phyloP scores from a whole-genome alignment of 805 yeast species.

The Spathaspora passalidarum region DNA sequence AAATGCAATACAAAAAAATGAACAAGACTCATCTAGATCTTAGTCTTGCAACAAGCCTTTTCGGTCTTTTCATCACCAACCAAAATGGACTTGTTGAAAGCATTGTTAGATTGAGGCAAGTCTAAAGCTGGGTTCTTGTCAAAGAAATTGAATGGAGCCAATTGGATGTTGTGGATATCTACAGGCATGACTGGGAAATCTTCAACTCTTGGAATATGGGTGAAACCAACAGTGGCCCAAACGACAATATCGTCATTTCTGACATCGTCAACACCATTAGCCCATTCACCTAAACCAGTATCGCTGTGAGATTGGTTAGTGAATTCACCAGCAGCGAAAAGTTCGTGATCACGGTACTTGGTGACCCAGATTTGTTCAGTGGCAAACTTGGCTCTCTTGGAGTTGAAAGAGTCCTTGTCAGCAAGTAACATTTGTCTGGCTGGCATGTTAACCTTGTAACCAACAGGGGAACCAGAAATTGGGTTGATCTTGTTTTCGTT shows the following conservation, averaged over 20 bases:
- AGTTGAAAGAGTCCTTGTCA: slow-evolving; percentile 58
- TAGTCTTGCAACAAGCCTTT: slow-evolving; percentile 35
- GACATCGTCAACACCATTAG: slow-evolving; percentile 61
- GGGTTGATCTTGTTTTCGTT: slow-evolving; percentile 73
- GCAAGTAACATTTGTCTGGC: slow-evolving; percentile 77
- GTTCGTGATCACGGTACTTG: slow-evolving; percentile 67
- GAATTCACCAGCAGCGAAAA: slow-evolving; percentile 82
- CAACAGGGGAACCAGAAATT: slow-evolving; percentile 68
- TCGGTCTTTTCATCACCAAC: slow-evolving; percentile 22
- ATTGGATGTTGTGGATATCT: slow-evolving; percentile 63
- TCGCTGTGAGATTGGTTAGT: slow-evolving; percentile 75
- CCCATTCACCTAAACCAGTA: slow-evolving; percentile 71
- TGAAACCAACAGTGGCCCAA: slow-evolving; percentile 80
- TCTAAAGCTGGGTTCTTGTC: slow-evolving; percentile 76
- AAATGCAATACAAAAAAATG: neutral
- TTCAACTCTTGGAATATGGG: slow-evolving; percentile 79
- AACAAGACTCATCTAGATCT: slow-evolving; percentile 7
- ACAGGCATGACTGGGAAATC: slow-evolving; percentile 92
- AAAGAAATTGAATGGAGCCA: slow-evolving; percentile 73
- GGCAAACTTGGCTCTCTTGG: slow-evolving; percentile 70
- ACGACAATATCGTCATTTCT: slow-evolving; percentile 75
- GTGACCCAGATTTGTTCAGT: slow-evolving; percentile 83
- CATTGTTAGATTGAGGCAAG: slow-evolving; percentile 67
- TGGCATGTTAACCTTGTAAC: slow-evolving; percentile 70
- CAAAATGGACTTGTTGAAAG: slow-evolving; percentile 61